These are phyloP conservation scores for Gnomoniopsis sp. DNA, from an alignment of 2,329 filamentous ascomycete genomes.

Conservation along the genomic window DNA sequence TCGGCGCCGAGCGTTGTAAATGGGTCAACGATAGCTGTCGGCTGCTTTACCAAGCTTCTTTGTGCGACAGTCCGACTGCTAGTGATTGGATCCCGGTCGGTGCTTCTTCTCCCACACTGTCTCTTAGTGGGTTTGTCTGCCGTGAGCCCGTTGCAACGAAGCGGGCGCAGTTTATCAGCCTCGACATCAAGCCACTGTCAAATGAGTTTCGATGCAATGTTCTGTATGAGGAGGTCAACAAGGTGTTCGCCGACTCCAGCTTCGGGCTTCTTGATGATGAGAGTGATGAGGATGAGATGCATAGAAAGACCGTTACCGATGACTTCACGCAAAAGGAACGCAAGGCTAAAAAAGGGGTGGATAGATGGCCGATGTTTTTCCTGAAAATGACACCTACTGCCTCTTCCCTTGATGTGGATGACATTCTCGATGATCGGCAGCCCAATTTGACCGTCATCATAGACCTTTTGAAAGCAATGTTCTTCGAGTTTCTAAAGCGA, in stretches of 20 bases:
- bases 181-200: constrained; percentile 67
- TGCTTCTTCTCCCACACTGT: constrained; percentile 59
- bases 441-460: constrained; percentile 52
- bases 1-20: constrained; percentile 1
- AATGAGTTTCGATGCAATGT: constrained; percentile 56
- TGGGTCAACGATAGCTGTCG: constrained; percentile 20
- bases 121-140: constrained; percentile 69
- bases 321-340: constrained; percentile 49
- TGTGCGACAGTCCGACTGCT: constrained; percentile 51
- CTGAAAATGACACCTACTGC: constrained; percentile 54
- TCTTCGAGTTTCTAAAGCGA: constrained; percentile 71
- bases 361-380: constrained; percentile 87
- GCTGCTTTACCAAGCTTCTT: constrained; percentile 63
- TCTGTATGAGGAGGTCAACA: constrained; percentile 76
- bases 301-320: constrained; percentile 35
- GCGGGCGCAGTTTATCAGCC: constrained; percentile 74
- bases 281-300: constrained; percentile 33
- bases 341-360: constrained; percentile 62
- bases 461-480: constrained; percentile 65
- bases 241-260: constrained; percentile 68
- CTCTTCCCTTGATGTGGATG: constrained; percentile 28
- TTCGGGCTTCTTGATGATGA: constrained; percentile 64
- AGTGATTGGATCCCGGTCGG: constrained; percentile 67
- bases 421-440: constrained; percentile 42
- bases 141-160: constrained; percentile 67